Base-by-base conservation (phyloP, 2,329 filamentous ascomycete genomes). In the Ceratocystiopsis sp. region DNA sequence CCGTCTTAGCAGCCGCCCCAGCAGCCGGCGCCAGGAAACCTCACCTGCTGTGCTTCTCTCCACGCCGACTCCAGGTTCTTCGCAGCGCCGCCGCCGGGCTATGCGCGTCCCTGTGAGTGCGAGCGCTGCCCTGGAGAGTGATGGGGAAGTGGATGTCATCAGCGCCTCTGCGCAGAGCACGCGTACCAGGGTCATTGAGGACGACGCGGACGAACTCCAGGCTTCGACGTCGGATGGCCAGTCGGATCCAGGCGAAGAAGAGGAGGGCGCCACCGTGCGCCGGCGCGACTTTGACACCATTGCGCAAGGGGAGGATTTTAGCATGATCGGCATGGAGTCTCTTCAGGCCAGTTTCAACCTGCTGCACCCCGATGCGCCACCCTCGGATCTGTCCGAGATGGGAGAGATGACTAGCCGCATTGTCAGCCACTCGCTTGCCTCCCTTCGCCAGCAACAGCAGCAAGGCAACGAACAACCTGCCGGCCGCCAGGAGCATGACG, bases 401-500 rank as follows among this genome's bases (percentile, higher is more conserved):
- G 73, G 71, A 4, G 70, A 75, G 16, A 66, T 67, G 32, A 75
- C 72, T 0, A 73, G 65, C 43, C 54, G 68, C 36, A 73, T 76
- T 40, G 71, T 75, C 43, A 73, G 69, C 51, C 65, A 64, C 34
- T 70, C 69, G 0, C 54, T 76, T 9, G 68, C 72, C 49, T 66
- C 66, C 4, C 51, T 74, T 34, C 61, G 69, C 35, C 64, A 57
- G 52, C 56, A 44, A 15, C 19, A 45, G n/a, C 40, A 57, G 52
- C 40, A 42, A 10, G 17, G 16, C 38, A 37, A 4, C 15, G 25
- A 25, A 3, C 40, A 29, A 11, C 14, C 32, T 2, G 35, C 33
- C 15, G 34, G 17, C 19, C 33, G 19, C 40, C 38, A 37, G 11
- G 40, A 42, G 19, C 41, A 46, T 0, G 45, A 44, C 13, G 42